A percentile compares a stretch with the other conserved stretches of the same genome.
Conservation (phyloP, 768 basidiomycete genomes). For the Boletus rubescentipes region DNA sequence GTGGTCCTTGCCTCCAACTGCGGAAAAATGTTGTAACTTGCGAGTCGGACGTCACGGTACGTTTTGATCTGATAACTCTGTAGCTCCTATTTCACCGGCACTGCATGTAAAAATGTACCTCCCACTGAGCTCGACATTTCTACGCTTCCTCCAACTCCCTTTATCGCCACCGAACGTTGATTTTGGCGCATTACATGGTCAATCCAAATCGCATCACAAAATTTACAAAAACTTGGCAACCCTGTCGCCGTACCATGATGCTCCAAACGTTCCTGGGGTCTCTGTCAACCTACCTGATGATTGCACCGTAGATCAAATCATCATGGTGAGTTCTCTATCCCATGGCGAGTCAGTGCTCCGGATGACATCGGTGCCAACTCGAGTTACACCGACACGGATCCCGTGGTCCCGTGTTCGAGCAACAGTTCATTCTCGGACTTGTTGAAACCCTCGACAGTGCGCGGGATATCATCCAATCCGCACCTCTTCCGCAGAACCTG, state of each 20-base stretch:
- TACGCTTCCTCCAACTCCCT: constrained; percentile 9
- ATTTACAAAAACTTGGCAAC: constrained; percentile 29
- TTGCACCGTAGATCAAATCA: constrained; percentile 40
- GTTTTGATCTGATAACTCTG: no score
- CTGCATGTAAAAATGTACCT: constrained; percentile 14
- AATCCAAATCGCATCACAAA: not conserved
- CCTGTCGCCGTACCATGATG: constrained; percentile 38
- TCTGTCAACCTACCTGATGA: constrained; percentile 34
- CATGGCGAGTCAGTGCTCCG: not conserved
- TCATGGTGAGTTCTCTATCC: constrained; percentile 29
- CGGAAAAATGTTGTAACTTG: no score
- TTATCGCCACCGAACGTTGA: not conserved
- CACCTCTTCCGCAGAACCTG: constrained; percentile 33
- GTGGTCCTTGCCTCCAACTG: no score
- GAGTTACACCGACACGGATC: constrained; percentile 45
- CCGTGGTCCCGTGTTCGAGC: constrained; percentile 37
- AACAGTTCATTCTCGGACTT: constrained; percentile 32
- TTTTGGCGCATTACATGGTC: not conserved
- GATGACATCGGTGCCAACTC: not conserved
- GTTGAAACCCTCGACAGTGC: constrained; percentile 30
- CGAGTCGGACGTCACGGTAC: no score
- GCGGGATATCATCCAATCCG: constrained; percentile 23
- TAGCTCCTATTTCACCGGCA: no score
- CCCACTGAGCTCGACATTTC: not conserved
- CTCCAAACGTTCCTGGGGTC: constrained; percentile 29